Base-by-base conservation (phyloP, 345 rosid species). In the Syzygium grande region DNA sequence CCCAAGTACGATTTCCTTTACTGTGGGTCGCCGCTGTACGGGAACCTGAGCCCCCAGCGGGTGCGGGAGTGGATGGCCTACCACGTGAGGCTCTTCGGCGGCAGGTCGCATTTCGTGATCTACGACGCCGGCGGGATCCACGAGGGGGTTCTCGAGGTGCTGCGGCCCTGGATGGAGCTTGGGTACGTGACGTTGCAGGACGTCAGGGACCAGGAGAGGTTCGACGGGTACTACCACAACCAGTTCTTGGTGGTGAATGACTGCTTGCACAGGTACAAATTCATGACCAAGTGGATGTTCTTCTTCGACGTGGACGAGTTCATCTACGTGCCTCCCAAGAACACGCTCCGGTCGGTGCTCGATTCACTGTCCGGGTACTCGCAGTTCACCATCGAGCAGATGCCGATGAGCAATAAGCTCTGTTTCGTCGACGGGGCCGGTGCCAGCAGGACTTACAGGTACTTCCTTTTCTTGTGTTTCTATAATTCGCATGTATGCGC, bases 201-300 rank as follows among this genome's bases (percentile, higher is more conserved):
- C 86, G 90, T 97, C 0, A 90, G 89, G 87, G 99, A 94, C 16
- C 99, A 97, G 80, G 99, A 96, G 89, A 91, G 99, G 85, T 97
- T 96, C 89, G 99, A 96, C 89, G 99, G 99, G 54, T 96, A 97
- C 84, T 97, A 97, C 85, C 99, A 97, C 88, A 97, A 97, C 52
- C 99, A 97, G 89, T 97, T 97, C 92, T 89, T 97, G 97, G 95
- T 97, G 84, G 97, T 97, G 30, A 97, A 97, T 68, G 99, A 97
- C 86, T 97, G 99, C 88, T 88, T 97, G 89, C 99, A 96, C 87
- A 89, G 98, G 52, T 95, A 97, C 91, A 94, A 91, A 86, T 95
- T 94, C 86, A 87, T 85, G 96, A 63, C 99, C 2, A 95, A 92
- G 90, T 97, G 99, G 99, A 95, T 96, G 89, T 96, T 97, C 93